Conservation (phyloP, 352 stramenopile genomes). For the Pythium myriotylum region DNA sequence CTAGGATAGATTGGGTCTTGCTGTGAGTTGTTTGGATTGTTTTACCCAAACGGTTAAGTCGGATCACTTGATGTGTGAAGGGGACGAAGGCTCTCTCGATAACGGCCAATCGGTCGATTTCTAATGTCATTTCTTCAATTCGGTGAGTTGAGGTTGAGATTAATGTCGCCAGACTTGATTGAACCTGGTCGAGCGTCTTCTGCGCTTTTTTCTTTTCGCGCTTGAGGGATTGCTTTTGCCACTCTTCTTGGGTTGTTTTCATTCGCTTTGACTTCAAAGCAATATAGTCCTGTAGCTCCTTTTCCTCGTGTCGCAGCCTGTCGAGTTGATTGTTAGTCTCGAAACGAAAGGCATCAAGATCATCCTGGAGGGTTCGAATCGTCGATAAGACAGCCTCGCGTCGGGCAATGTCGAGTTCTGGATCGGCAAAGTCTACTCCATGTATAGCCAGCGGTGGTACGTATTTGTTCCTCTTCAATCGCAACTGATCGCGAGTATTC, state of each 20-base stretch:
- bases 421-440: constrained; percentile 64
- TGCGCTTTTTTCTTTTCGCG: constrained; percentile 81
- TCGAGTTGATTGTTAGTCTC: constrained; percentile 74
- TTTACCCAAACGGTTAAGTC: constrained; percentile 40
- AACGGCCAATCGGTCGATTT: constrained; percentile 58
- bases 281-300: constrained; percentile 75
- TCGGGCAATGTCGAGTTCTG: constrained; percentile 64
- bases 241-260: constrained; percentile 76
- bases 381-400: constrained; percentile 58
- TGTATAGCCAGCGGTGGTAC: constrained; percentile 41
- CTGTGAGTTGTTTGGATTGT: constrained; percentile 45
- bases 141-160: constrained; percentile 48
- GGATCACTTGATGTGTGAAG: constrained; percentile 76
- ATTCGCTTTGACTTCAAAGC: constrained; percentile 77
- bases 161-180: constrained; percentile 49
- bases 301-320: constrained; percentile 54
- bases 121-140: constrained; percentile 65
- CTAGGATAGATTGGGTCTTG: constrained; percentile 44
- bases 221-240: constrained; percentile 82
- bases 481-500: constrained; percentile 30
- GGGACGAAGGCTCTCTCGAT: constrained; percentile 79
- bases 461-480: constrained; percentile 44
- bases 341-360: constrained; percentile 59
- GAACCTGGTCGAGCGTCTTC: constrained; percentile 57
- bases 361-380: constrained; percentile 47